These are phyloP conservation scores for Candida mattraensis DNA, from an alignment of 805 yeast species.

Conservation along the genomic window DNA sequence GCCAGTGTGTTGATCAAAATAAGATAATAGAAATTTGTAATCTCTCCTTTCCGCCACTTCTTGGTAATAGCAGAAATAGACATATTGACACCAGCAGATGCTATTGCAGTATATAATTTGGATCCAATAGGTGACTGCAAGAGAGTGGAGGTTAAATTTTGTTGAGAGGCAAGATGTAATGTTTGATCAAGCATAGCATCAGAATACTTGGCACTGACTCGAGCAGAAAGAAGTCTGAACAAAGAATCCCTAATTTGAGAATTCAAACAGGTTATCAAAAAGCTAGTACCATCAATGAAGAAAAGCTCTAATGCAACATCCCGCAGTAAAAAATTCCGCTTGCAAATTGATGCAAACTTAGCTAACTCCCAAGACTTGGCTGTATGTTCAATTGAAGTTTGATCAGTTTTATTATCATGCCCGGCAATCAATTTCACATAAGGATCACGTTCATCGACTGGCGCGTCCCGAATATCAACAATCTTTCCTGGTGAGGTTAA, in stretches of 20 bases:
- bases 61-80: conserved; percentile 51
- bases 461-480: conserved; percentile 65
- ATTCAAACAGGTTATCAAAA: conserved; percentile 63
- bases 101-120: conserved; percentile 46
- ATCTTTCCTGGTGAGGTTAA: conserved; percentile 54
- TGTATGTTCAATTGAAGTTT: conserved; percentile 38
- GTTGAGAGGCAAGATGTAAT: conserved; percentile 45
- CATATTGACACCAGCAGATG: conserved; percentile 22
- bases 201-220: conserved; percentile 48
- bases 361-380: conserved; percentile 61
- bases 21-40: conserved; percentile 80
- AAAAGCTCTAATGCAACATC: conserved; percentile 82
- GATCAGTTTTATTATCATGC: conserved; percentile 12
- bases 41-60: conserved; percentile 74
- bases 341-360: conserved; percentile 62
- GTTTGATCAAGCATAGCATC: conserved; percentile 59
- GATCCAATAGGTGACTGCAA: conserved; percentile 33
- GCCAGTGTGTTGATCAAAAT: conserved; percentile 81
- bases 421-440: conserved; percentile 60
- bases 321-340: conserved; percentile 71
- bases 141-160: conserved; percentile 17
- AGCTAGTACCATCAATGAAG: conserved; percentile 70
- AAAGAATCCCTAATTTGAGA: conserved; percentile 56
- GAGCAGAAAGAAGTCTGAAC: conserved; percentile 46
- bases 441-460: conserved; percentile 61